Conservation (phyloP, 2,329 filamentous ascomycete species). For the Massarina eburnea region DNA sequence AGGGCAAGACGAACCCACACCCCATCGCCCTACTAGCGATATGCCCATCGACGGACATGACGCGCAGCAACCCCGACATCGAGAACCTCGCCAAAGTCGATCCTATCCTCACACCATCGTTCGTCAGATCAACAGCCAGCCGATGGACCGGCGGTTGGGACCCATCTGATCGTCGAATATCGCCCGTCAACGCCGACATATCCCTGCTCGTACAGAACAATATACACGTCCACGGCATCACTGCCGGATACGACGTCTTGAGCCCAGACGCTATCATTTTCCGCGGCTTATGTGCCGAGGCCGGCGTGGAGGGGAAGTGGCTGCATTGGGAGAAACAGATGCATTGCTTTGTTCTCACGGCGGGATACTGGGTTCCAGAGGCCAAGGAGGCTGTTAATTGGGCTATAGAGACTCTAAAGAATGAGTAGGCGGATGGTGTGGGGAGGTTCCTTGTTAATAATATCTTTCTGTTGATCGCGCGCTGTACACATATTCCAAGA, state of each 20-base stretch:
- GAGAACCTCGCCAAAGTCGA: slow-evolving; percentile 45
- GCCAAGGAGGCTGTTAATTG: slow-evolving; percentile 50
- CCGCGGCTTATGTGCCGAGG: slow-evolving; percentile 47
- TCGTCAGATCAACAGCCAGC: slow-evolving; percentile 46
- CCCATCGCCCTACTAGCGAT: slow-evolving; percentile 49
- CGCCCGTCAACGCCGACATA: slow-evolving; percentile 52
- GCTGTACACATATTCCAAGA: background rate
- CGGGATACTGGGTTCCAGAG: slow-evolving; percentile 52
- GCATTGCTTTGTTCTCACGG: slow-evolving; percentile 60
- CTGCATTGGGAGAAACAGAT: slow-evolving; percentile 62
- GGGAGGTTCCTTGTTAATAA: background rate
- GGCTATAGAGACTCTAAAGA: slow-evolving; percentile 44
- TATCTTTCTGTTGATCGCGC: background rate
- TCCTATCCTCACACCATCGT: slow-evolving; percentile 48
- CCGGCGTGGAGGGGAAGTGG: slow-evolving; percentile 55
- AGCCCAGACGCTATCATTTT: slow-evolving; percentile 55
- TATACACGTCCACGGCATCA: slow-evolving; percentile 55
- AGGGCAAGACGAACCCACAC: slow-evolving; percentile 13
- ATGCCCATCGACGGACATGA: slow-evolving; percentile 54
- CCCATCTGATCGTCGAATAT: slow-evolving; percentile 49
- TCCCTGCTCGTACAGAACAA: slow-evolving; percentile 40
- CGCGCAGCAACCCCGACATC: slow-evolving; percentile 50
- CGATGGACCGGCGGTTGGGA: slow-evolving; percentile 48
- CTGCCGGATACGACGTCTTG: slow-evolving; percentile 56
- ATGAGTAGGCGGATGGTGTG: slow-evolving; percentile 3